Percentiles rank a stretch among this genome's conserved stretches.
These are phyloP conservation scores for Sclerospora graminicola DNA, from an alignment of 352 stramenopile species.

Conservation along the genomic window DNA sequence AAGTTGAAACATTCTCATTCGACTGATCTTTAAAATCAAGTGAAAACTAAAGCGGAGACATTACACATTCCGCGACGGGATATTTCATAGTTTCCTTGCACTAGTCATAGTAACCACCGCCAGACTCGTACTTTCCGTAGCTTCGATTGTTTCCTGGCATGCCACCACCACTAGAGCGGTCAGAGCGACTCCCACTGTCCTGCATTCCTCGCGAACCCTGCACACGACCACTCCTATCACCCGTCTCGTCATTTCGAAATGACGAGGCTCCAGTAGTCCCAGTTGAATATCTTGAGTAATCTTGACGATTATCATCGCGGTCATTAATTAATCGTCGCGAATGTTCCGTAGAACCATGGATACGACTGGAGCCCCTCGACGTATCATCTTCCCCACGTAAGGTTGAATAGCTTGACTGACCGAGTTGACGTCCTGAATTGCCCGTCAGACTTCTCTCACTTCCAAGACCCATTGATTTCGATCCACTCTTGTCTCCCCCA, in stretches of 20 bases:
- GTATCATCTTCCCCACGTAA: neutral
- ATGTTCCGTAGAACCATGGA: slow-evolving; percentile 1
- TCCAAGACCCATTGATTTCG: slow-evolving; percentile 1
- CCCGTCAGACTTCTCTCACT: slow-evolving; percentile 10
- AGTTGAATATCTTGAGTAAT: slow-evolving; percentile 13
- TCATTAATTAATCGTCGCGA: slow-evolving; percentile 2
- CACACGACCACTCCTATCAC: neutral
- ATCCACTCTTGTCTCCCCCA: slow-evolving; percentile 5
- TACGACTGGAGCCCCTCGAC: slow-evolving; percentile 1
- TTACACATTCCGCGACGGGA: too few species aligned
- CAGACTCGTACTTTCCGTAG: neutral
- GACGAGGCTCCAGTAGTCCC: neutral
- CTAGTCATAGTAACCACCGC: neutral
- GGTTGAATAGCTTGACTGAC: slow-evolving; percentile 4
- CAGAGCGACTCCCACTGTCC: slow-evolving; percentile 1
- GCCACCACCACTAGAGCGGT: neutral
- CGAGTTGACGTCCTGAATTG: neutral
- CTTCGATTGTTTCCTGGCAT: neutral
- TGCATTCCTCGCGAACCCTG: slow-evolving; percentile 3
- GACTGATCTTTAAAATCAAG: too few species aligned
- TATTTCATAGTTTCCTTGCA: neutral
- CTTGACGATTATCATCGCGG: slow-evolving; percentile 2
- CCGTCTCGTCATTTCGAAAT: slow-evolving; percentile 2
- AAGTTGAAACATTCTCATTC: too few species aligned
- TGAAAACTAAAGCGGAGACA: too few species aligned